Evolutionary conservation across 1,284 basidiomycete genomes (phyloP).

Genomic region (Schizophyllum commune): DNA sequence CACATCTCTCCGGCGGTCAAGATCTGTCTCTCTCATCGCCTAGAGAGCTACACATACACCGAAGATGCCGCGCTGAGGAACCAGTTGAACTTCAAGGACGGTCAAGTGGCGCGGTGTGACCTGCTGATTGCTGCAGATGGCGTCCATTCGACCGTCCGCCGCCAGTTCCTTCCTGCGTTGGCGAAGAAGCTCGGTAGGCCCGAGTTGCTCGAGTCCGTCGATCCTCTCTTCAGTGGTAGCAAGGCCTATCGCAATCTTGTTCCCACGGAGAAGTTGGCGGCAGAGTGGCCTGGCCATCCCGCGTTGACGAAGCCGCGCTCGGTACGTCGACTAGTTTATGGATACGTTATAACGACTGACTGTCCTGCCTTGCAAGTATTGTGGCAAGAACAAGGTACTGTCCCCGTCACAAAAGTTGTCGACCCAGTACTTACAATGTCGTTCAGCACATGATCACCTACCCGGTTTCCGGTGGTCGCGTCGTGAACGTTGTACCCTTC

Average conservation of each 20-base stretch:
- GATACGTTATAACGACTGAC: too few species aligned
- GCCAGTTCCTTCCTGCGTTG: slow-evolving; percentile 3
- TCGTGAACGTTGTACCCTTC: slow-evolving; percentile 26
- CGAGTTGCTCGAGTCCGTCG: slow-evolving; percentile 1
- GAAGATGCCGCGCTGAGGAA: not conserved
- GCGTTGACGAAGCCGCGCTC: not conserved
- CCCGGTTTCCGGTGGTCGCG: slow-evolving; percentile 17
- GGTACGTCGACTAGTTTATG: too few species aligned
- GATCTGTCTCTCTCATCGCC: slow-evolving; percentile 23
- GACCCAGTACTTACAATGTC: not conserved
- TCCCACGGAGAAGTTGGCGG: slow-evolving; percentile 4
- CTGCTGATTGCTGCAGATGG: slow-evolving; percentile 27
- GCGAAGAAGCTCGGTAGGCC: not conserved
- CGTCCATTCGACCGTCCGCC: slow-evolving; percentile 19
- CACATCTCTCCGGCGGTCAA: slow-evolving; percentile 21
- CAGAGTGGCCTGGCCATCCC: slow-evolving; percentile 2
- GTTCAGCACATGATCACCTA: slow-evolving; percentile 21
- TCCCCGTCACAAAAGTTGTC: not conserved
- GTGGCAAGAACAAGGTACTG: not conserved
- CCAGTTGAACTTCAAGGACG: slow-evolving; percentile 23
- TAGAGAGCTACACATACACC: slow-evolving; percentile 17
- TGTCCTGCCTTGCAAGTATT: too few species aligned
- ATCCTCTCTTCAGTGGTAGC: not conserved
- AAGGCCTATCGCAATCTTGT: not conserved
- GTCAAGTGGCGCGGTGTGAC: slow-evolving; percentile 22